Conservation (phyloP, 495 filamentous ascomycete species). For the Glonium stellatum region DNA sequence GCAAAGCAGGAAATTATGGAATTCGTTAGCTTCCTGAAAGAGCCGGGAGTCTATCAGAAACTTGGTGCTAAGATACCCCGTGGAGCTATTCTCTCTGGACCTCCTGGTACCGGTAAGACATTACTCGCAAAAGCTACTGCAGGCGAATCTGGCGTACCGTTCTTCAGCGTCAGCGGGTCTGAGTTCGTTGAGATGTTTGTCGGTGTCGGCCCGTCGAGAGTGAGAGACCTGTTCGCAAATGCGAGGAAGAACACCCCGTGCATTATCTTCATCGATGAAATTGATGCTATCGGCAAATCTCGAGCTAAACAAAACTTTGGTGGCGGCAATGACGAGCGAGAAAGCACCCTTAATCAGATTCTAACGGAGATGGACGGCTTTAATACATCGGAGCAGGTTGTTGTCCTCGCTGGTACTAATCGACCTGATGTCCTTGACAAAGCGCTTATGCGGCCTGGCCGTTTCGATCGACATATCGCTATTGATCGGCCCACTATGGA, state of each 20-base stretch:
- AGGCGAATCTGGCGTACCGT: conserved; percentile 93
- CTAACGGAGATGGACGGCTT: conserved; percentile 99
- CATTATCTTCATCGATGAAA: conserved; percentile 99
- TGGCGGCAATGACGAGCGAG: conserved; percentile 94
- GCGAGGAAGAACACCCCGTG: conserved; percentile 94
- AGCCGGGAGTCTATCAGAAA: conserved; percentile 80
- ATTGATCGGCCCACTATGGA: conserved; percentile 96
- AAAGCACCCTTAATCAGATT: conserved; percentile 95
- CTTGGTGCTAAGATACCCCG: conserved; percentile 96
- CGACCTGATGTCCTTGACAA: conserved; percentile 89
- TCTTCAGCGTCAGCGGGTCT: conserved; percentile 96
- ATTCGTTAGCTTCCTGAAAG: conserved; percentile 92
- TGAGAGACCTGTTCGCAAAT: conserved; percentile 89
- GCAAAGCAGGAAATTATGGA: conserved; percentile 99
- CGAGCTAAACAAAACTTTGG: conserved; percentile 67
- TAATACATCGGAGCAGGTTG: conserved; percentile 94
- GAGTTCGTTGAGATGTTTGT: conserved; percentile 99
- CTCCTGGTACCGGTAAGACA: conserved; percentile 97
- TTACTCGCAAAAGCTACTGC: conserved; percentile 94
- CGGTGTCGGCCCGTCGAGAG: conserved; percentile 90
- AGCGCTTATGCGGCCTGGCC: conserved; percentile 90
- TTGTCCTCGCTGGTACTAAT: conserved; percentile 97
- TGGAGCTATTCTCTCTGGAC: conserved; percentile 91
- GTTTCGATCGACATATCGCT: conserved; percentile 90
- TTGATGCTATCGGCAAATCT: conserved; percentile 92